Base-by-base conservation (phyloP, 2,329 filamentous ascomycete species). In the Cordyceps cateniannulata region DNA sequence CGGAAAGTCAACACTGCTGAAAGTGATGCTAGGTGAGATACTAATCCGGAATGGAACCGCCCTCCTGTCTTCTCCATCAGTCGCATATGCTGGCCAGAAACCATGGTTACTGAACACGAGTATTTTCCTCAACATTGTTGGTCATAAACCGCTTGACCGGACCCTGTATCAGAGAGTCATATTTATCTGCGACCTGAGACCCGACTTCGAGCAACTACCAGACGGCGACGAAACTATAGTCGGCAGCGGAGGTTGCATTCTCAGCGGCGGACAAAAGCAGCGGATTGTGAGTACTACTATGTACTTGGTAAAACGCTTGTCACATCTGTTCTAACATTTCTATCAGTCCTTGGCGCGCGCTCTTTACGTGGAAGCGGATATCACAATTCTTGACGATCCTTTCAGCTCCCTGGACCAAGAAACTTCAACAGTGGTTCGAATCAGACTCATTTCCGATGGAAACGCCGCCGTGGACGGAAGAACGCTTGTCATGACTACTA, bases 101-200 rank as follows among this genome's bases (percentile, higher is more conserved):
- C 72, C 77, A 0, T 81, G 77, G 76, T 69, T 79, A 1, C 69
- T 70, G 4, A 79, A 80, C 60, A 68, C 64, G 1, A 74, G 72
- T 0, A 65, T 80, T n/a, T 68, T 69, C 8, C 63, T 75, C 0
- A 76, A 75, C 40, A 76, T 81, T 5, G 62, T 75, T 0, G 76
- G 74, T 0, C 55, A 49, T 20, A 40, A 53, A 10, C 7, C 25
- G 10, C 49, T n/a, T 14, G 14, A 60, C n/a, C 18, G 22, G 1
- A 20, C 10, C 5, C 22, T 52, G 12, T 60, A 60, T 25, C 6
- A 38, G 20, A 29, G 18, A 1, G 29, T 54, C 22, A 40, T 49
- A 16, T 54, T 47, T 29, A 48, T 53, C 7, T 53, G 58, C 10
- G 58, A 12, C 3, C 20, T 60, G 18, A 3, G 5, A 6, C 5